Conservation (phyloP, 164 flowering plant genomes). For the Nelumbo lutea region DNA sequence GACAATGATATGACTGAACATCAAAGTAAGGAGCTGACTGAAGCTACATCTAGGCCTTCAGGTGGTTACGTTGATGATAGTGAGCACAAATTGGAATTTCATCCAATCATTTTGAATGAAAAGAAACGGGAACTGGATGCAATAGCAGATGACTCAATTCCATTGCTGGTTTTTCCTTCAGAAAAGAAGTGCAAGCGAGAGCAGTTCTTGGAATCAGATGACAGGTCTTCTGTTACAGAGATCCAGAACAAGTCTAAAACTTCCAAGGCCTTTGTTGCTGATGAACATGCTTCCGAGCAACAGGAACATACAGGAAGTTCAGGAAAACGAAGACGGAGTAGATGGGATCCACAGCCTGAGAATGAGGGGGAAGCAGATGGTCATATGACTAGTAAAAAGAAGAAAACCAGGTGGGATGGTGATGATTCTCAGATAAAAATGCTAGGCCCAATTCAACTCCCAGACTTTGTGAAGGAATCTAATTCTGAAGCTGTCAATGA, state of each 20-base stretch:
- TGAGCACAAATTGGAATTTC: constrained; percentile 4
- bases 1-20: too few relatives aligned
- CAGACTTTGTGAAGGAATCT: constrained; percentile 21
- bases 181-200: constrained; percentile 22
- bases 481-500: constrained; percentile 7
- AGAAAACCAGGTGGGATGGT: constrained; percentile 29
- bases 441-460: constrained; percentile 41
- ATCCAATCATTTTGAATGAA: constrained; percentile 10
- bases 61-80: neutral
- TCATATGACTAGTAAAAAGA: constrained; percentile 24
- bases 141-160: constrained; percentile 8
- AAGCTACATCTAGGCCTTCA: neutral
- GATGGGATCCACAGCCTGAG: constrained; percentile 21
- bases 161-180: neutral
- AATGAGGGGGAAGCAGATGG: constrained; percentile 15
- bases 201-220: constrained; percentile 13
- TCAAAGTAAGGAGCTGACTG: too few relatives aligned
- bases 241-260: neutral
- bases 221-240: neutral
- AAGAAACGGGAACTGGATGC: constrained; percentile 21
- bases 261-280: constrained; percentile 4
- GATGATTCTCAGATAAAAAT: constrained; percentile 26
- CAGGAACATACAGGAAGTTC: constrained; percentile 29
- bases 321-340: constrained; percentile 30
- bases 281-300: constrained; percentile 15